phyloP scores from a whole-genome alignment of 768 basidiomycete genomes.

The Termitomyces sp. region DNA sequence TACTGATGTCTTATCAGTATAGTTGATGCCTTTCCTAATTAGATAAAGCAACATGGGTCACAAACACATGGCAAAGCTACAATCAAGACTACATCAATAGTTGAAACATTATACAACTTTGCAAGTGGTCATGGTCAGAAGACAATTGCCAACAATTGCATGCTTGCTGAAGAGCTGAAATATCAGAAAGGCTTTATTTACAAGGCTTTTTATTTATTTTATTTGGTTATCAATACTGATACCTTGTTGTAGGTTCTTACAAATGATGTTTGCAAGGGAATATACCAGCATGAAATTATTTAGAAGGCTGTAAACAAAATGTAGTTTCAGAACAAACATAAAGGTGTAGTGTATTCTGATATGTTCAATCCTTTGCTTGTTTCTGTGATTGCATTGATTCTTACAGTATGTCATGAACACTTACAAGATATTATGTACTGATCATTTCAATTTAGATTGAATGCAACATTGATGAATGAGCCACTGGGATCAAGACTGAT shows the following conservation, averaged over 20 bases:
- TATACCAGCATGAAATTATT: slow-evolving; percentile 15
- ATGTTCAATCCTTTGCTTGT: slow-evolving; percentile 16
- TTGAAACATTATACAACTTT: too few species aligned
- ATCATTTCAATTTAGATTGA: not conserved
- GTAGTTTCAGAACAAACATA: slow-evolving; percentile 21
- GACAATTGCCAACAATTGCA: slow-evolving; percentile 1
- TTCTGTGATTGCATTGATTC: slow-evolving; percentile 9
- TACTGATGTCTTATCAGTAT: too few species aligned
- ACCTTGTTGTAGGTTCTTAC: not conserved
- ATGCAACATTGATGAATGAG: slow-evolving; percentile 6
- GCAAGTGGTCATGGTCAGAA: too few species aligned
- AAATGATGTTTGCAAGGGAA: slow-evolving; percentile 4
- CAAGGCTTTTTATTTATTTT: slow-evolving; percentile 4
- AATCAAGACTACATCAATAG: too few species aligned
- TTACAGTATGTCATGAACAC: slow-evolving; percentile 1
- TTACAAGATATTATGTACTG: not conserved
- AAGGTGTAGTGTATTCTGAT: slow-evolving; percentile 17
- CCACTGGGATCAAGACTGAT: not conserved
- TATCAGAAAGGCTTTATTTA: slow-evolving; percentile 12
- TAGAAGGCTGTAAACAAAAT: slow-evolving; percentile 13
- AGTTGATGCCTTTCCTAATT: too few species aligned
- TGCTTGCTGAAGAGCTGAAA: slow-evolving; percentile 16
- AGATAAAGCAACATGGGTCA: too few species aligned
- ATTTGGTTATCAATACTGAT: too few species aligned
- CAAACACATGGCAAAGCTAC: too few species aligned